Percentiles rank a stretch among this genome's conserved stretches.
Evolutionary conservation across 129 eudicot genomes (phyloP).

Genomic region (Gnaphalium uliginosum): DNA sequence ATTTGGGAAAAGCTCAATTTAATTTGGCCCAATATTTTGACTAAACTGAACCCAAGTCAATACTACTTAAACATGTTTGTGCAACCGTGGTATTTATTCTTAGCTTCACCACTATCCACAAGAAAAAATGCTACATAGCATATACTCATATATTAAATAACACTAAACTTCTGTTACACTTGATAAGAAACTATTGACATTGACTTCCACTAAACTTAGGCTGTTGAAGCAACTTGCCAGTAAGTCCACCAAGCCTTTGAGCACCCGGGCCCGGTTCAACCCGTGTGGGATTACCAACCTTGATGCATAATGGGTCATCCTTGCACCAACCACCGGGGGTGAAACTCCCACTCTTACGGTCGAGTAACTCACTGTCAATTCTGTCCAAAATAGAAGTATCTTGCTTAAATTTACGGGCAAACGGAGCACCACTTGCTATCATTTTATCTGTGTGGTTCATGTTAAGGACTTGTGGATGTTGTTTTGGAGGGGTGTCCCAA

Average conservation of each 20-base stretch:
- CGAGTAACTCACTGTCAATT: slow-evolving; percentile 59
- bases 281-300: slow-evolving; percentile 60
- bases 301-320: slow-evolving; percentile 57
- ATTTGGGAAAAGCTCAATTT: too few species aligned
- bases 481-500: slow-evolving; percentile 84
- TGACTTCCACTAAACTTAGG: slow-evolving; percentile 45
- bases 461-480: slow-evolving; percentile 71
- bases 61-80: too few species aligned
- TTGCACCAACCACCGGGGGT: slow-evolving; percentile 95
- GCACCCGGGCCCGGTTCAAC: slow-evolving; percentile 79
- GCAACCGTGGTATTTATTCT: too few species aligned
- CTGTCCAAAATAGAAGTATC: slow-evolving; percentile 56
- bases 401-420: slow-evolving; percentile 77
- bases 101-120: slow-evolving; percentile 11
- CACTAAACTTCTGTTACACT: slow-evolving; percentile 13
- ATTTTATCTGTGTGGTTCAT: slow-evolving; percentile 65
- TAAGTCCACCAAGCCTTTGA: slow-evolving; percentile 56
- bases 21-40: too few species aligned
- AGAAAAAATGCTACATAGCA: slow-evolving; percentile 34
- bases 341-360: slow-evolving; percentile 62
- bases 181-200: slow-evolving; percentile 50
- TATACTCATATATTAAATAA: slow-evolving; percentile 1
- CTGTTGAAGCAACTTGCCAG: slow-evolving; percentile 47
- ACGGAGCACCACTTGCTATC: slow-evolving; percentile 78
- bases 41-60: too few species aligned